These are phyloP conservation scores for Theobroma grandiflorum DNA, from an alignment of 441 rosid genomes.

Conservation along the genomic window DNA sequence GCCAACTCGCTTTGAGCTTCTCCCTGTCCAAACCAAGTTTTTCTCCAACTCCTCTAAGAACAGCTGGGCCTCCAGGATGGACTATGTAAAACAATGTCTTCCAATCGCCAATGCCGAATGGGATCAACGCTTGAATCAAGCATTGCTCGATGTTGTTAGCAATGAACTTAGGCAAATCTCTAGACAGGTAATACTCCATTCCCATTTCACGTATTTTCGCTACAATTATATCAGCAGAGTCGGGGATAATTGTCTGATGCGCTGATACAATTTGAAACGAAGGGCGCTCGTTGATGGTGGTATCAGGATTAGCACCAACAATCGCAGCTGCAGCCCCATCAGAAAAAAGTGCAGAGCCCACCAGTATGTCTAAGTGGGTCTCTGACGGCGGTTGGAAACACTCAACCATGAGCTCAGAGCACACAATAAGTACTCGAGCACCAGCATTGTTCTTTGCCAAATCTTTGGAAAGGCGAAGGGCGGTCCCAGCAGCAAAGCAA, in stretches of 20 bases:
- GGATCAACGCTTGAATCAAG: constrained; percentile 41
- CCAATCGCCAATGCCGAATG: constrained; percentile 46
- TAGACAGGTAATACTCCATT: constrained; percentile 40
- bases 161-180: constrained; percentile 42
- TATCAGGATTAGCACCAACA: constrained; percentile 38
- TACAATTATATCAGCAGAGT: constrained; percentile 43
- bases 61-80: constrained; percentile 50
- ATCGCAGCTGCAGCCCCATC: constrained; percentile 48
- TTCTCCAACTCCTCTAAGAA: constrained; percentile 39
- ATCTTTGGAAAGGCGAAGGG: constrained; percentile 52
- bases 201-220: constrained; percentile 51
- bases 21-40: constrained; percentile 40
- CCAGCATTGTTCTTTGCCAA: constrained; percentile 50
- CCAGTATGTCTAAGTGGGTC: constrained; percentile 38
- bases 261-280: constrained; percentile 50
- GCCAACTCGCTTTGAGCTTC: constrained; percentile 42
- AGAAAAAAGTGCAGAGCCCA: constrained; percentile 46
- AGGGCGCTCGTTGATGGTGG: constrained; percentile 34
- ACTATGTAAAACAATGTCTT: constrained; percentile 50
- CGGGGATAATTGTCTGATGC: constrained; percentile 44
- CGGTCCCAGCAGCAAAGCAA: constrained; percentile 52
- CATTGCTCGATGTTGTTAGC: constrained; percentile 45
- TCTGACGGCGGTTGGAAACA: constrained; percentile 47
- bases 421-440: constrained; percentile 44
- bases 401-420: constrained; percentile 42